Percentiles rank a stretch among this genome's conserved stretches.
Conservation (phyloP, 148 eudicot genomes). For the Dysphania ambrosioides region DNA sequence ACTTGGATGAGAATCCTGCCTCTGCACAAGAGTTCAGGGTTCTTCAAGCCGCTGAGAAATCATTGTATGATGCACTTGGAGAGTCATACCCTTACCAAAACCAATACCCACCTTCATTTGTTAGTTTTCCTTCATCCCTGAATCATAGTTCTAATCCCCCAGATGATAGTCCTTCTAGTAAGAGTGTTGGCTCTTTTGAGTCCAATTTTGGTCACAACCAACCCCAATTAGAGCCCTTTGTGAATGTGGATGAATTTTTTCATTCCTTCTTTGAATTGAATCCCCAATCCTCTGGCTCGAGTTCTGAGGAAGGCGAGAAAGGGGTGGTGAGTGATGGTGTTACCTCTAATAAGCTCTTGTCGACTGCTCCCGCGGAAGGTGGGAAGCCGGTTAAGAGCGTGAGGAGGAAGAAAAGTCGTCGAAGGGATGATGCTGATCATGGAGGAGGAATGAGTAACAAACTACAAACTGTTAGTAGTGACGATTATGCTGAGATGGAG, state of each 20-base stretch:
- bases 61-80: constrained; percentile 50
- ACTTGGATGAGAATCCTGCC: constrained; percentile 35
- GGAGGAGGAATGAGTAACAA: constrained; percentile 38
- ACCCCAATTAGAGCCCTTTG: constrained; percentile 5
- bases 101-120: constrained; percentile 15
- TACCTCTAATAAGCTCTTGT: neutral
- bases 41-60: constrained; percentile 57
- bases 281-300: constrained; percentile 16
- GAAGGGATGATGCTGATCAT: constrained; percentile 29
- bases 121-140: neutral
- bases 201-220: constrained; percentile 12
- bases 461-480: constrained; percentile 38
- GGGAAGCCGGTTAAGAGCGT: constrained; percentile 24
- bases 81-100: constrained; percentile 19
- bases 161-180: constrained; percentile 9
- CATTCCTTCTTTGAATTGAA: constrained; percentile 16
- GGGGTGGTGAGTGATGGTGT: neutral
- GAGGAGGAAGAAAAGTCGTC: constrained; percentile 41
- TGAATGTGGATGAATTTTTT: constrained; percentile 1
- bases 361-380: neutral
- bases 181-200: constrained; percentile 18
- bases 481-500: constrained; percentile 39
- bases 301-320: constrained; percentile 1
- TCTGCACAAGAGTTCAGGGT: constrained; percentile 41
- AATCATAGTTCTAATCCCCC: constrained; percentile 15